A percentile compares a stretch with the other conserved stretches of the same genome.
phyloP scores from a whole-genome alignment of 2,329 filamentous ascomycete species.

The Sclerotinia spermophila region DNA sequence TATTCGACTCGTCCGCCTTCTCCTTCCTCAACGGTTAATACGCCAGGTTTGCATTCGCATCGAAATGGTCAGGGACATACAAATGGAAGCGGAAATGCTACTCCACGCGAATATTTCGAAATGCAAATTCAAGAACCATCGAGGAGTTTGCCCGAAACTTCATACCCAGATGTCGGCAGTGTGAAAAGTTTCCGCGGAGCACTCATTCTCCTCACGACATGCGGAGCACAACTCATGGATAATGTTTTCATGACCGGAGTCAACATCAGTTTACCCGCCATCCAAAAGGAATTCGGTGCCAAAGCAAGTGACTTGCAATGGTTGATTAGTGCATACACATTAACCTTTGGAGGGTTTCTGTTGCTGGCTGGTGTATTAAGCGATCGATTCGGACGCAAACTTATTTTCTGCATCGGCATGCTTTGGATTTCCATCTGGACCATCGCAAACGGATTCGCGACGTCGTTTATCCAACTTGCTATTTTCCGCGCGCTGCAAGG shows the following conservation, averaged over 20 bases:
- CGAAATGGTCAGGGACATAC: neutral
- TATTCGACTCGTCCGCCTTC: slow-evolving; percentile 21
- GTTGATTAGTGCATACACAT: slow-evolving; percentile 43
- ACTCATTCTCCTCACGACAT: slow-evolving; percentile 41
- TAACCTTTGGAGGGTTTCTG: slow-evolving; percentile 41
- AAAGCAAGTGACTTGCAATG: slow-evolving; percentile 40
- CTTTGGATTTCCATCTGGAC: slow-evolving; percentile 39
- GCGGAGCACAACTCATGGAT: slow-evolving; percentile 43
- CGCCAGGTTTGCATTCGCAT: neutral
- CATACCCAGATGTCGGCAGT: slow-evolving; percentile 28
- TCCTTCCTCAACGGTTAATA: slow-evolving; percentile 2
- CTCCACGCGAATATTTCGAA: neutral
- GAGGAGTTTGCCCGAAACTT: neutral
- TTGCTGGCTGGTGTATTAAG: slow-evolving; percentile 35
- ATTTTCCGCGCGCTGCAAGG: slow-evolving; percentile 46
- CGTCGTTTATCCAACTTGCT: slow-evolving; percentile 43
- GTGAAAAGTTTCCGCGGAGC: slow-evolving; percentile 41
- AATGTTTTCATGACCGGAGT: slow-evolving; percentile 45
- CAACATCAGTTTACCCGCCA: slow-evolving; percentile 42
- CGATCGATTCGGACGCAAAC: slow-evolving; percentile 39
- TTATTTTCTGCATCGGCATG: slow-evolving; percentile 41
- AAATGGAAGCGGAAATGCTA: neutral
- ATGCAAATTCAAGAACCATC: slow-evolving; percentile 6
- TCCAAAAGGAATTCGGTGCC: slow-evolving; percentile 40
- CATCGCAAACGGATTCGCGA: slow-evolving; percentile 40